Base-by-base conservation (phyloP, 108 stramenopile genomes). In the Discostella stelligeroides region DNA sequence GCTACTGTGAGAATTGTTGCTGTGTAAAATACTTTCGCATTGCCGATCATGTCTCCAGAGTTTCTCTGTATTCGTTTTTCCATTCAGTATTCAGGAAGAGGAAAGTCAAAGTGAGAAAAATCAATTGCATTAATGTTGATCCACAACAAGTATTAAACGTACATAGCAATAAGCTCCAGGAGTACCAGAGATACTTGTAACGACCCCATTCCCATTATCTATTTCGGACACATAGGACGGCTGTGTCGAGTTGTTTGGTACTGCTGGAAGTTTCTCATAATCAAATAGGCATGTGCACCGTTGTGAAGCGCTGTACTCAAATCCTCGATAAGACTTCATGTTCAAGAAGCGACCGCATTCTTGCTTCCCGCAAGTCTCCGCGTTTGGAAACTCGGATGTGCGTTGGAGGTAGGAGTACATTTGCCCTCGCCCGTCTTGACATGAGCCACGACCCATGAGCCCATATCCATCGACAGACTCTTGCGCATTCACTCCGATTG, bases 211-310 rank as follows among this genome's bases (percentile, higher is more conserved):
- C 12, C 75, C 75, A 4, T 47, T 42, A 49, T 76, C 41, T 30
- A 34, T 58, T 30, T 63, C 63, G 48, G 54, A 57, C 8, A 76
- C 75, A 46, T 76, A 76, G n/a, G 62, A 29, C 10, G 75, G 75
- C n/a, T 48, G 2, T 23, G n/a, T 24, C 28, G 43, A 34, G 28
- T 60, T 29, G 55, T 56, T 49, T 6, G 51, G 61, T 20, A 69
- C 68, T 1, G 54, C 40, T 24, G 75, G 75, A 60, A 63, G 21
- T 37, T 63, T 53, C 17, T 76, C 75, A 21, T 8, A 24, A 64
- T 76, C 75, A 58, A 76, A 76, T 46, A 76, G 23, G 60, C 75
- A 76, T 9, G 75, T 69, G 47, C 75, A 76, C 41, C 75, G 51
- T 43, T 76, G 63, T 7, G 68, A 51, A 18, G 69, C 75, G 47